Evolutionary conservation across 176 grass and related monocot species (phyloP).

Genomic region (Oryza coarctata): DNA sequence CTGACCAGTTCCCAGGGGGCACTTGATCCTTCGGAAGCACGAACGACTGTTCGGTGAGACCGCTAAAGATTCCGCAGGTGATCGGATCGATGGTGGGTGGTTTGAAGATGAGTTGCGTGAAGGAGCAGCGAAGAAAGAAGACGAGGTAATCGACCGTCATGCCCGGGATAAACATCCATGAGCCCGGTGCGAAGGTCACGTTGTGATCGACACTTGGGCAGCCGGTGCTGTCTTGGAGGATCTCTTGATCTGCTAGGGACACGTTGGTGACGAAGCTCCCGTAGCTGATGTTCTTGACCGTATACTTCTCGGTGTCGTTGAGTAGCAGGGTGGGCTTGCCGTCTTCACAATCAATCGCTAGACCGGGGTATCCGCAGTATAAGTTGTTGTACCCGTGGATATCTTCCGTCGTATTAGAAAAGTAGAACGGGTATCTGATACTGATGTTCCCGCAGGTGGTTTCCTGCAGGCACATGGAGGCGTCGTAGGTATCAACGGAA

Average conservation of each 20-base stretch:
- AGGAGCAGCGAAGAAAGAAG: background rate
- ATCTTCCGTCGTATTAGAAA: fast-evolving
- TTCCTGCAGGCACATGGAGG: background rate
- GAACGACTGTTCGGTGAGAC: background rate
- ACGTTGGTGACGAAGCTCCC: background rate
- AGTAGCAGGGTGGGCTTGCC: background rate
- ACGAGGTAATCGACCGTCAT: background rate
- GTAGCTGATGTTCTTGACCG: background rate
- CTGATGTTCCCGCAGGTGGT: background rate
- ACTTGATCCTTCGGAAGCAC: background rate
- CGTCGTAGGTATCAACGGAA: background rate
- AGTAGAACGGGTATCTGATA: conserved; percentile 42
- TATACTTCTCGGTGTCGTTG: background rate
- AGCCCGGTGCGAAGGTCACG: fast-evolving
- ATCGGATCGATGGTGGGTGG: fast-evolving
- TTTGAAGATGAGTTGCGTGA: fast-evolving
- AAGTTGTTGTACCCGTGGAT: background rate
- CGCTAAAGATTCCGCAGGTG: background rate
- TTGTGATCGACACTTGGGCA: background rate
- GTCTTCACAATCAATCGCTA: background rate
- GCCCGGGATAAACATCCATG: background rate
- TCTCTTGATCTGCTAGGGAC: background rate
- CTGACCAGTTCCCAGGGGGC: background rate
- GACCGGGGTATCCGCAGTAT: conserved; percentile 31
- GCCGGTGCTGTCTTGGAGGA: fast-evolving